These are phyloP conservation scores for Backusella westeae DNA, from an alignment of 192 early-diverging fungal species.

Conservation along the genomic window DNA sequence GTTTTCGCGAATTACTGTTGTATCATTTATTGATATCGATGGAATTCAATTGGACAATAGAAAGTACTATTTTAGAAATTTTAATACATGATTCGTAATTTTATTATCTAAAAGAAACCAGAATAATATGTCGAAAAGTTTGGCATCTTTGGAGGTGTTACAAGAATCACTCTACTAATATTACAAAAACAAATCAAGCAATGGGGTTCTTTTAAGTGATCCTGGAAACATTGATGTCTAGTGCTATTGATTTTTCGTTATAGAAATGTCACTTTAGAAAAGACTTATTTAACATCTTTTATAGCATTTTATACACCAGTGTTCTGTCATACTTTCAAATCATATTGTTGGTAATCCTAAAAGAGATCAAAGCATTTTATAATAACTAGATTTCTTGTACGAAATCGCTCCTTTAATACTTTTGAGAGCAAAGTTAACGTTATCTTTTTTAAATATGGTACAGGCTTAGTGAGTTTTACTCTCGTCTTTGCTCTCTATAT, in stretches of 20 bases:
- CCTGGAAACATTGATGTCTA: neutral
- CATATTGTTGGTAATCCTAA: neutral
- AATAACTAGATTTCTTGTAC: neutral
- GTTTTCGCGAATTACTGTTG: neutral
- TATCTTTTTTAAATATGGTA: too few relatives aligned
- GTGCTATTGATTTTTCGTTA: neutral
- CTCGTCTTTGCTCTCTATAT: too few relatives aligned
- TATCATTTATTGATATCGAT: neutral
- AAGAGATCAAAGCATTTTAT: neutral
- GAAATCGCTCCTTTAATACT: neutral
- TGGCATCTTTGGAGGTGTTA: neutral
- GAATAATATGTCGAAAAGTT: neutral
- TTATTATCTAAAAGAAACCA: neutral
- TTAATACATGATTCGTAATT: neutral
- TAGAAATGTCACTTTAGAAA: neutral
- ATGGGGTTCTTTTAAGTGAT: neutral
- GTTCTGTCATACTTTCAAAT: neutral
- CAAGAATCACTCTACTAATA: neutral
- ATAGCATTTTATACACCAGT: neutral
- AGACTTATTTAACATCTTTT: neutral
- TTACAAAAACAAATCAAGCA: neutral
- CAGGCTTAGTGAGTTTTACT: neutral
- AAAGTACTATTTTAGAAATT: slow-evolving; percentile 5
- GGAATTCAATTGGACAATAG: neutral
- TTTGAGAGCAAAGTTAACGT: neutral